Evolutionary conservation across 2,329 filamentous ascomycete species (phyloP), one percentile per base, ranked within the genome.

Genomic region (Hypomyces rosellus): DNA sequence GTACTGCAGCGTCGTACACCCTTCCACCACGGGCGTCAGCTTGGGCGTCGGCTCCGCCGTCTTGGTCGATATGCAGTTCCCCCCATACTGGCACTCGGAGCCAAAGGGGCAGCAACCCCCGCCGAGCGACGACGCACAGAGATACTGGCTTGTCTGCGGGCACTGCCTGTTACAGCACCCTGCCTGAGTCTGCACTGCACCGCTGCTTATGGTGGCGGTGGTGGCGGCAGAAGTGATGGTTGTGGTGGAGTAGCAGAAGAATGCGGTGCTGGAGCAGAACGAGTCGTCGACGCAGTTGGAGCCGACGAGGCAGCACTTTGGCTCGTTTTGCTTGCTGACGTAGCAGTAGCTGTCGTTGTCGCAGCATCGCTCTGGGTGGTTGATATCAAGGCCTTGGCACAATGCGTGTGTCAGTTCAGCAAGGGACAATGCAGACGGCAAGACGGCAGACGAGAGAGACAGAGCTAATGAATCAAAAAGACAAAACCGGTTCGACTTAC

Each of bases 91-190:
- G 60, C 78, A 82, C 11, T 66, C 61, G 15, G 62, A 64, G 38
- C 69, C 73, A 55, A 70, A 76, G 8, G 58, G 48, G 57, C 79
- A 82, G 64, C 79, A 82, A 45, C 69, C 68, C 15, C 71, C 71
- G 50, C 77, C 75, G 25, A 74, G 67, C 2, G 50, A 57, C 8
- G 51, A 34, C 15, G 74, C 64, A 56, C 78, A 81, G 20, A 66
- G 66, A 56, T 73, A 80, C 44, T 66, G 59, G 55, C 68, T 71
- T 20, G 70, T 69, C 41, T 53, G 57, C 11, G 69, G 68, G 46
- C 75, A 77, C 1, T 55, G 53, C 1, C 74, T 69, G 33, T 59
- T 54, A 57, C 72, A 72, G 56, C 74, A 75, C 16, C 67, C 66
- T 15, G 60, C 58, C 11, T 33, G 3, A 22, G 43, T 15, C n/a